A percentile compares a stretch with the other conserved stretches of the same genome.
These are phyloP conservation scores for Medicago truncatula DNA, from an alignment of 306 rosid genomes.

Conservation along the genomic window MtrunA17r5.0-ANR NC_053049.1:45613501-45614000, in stretches of 20 bases:
- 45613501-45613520: slow-evolving; percentile 83
- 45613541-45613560: slow-evolving; percentile 76
- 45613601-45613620: slow-evolving; percentile 66
- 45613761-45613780: slow-evolving; percentile 72
- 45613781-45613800: slow-evolving; percentile 66
- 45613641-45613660: slow-evolving; percentile 76
- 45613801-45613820: slow-evolving; percentile 67
- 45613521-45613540: slow-evolving; percentile 62
- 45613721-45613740: slow-evolving; percentile 66
- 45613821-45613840: slow-evolving; percentile 66
- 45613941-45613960: slow-evolving; percentile 57
- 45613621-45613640: slow-evolving; percentile 73
- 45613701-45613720: slow-evolving; percentile 62
- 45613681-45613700: slow-evolving; percentile 67
- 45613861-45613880: slow-evolving; percentile 59
- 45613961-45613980: slow-evolving; percentile 76
- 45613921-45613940: slow-evolving; percentile 57
- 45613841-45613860: slow-evolving; percentile 63
- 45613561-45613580: slow-evolving; percentile 64
- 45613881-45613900: slow-evolving; percentile 74
- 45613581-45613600: slow-evolving; percentile 86
- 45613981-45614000: slow-evolving; percentile 57
- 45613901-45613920: slow-evolving; percentile 76
- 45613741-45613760: slow-evolving; percentile 79
- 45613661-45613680: slow-evolving; percentile 75